phyloP scores from a whole-genome alignment of 306 rosid species.

The Cucurbita moschata region DNA sequence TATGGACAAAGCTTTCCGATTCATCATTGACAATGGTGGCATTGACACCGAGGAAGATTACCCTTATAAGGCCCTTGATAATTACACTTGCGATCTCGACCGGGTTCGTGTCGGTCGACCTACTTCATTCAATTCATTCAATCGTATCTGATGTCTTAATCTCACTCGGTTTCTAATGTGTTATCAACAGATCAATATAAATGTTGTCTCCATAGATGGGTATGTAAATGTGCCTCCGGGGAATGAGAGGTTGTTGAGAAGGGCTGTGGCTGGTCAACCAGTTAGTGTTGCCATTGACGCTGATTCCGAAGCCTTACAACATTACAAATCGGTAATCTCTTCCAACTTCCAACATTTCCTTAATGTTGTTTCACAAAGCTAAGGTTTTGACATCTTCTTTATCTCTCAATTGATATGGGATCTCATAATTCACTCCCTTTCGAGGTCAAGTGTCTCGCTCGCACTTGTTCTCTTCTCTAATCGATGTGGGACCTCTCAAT shows the following conservation, averaged over 20 bases:
- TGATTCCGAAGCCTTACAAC: constrained; percentile 78
- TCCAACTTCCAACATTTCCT: background rate
- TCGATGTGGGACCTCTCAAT: no score
- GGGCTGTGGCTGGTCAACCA: constrained; percentile 69
- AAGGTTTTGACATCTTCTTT: no score
- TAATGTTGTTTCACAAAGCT: background rate
- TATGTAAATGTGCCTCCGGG: constrained; percentile 67
- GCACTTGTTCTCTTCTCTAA: no score
- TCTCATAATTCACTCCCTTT: no score
- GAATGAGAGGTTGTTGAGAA: constrained; percentile 59
- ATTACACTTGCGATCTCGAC: constrained; percentile 41
- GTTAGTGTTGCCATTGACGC: constrained; percentile 91
- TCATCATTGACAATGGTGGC: constrained; percentile 68
- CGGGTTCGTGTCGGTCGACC: constrained; percentile 25
- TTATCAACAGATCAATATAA: constrained; percentile 41
- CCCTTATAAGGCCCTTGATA: constrained; percentile 47
- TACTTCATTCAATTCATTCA: background rate
- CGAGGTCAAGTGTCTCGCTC: no score
- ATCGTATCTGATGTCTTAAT: background rate
- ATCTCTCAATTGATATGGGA: no score
- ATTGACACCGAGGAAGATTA: constrained; percentile 69
- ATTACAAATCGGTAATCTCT: constrained; percentile 47
- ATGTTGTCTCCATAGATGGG: constrained; percentile 58
- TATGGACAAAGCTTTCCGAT: constrained; percentile 75
- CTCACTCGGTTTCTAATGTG: background rate